Evolutionary conservation across 495 filamentous ascomycete species (phyloP).

Genomic region (Neohortaea acidophila): DNA sequence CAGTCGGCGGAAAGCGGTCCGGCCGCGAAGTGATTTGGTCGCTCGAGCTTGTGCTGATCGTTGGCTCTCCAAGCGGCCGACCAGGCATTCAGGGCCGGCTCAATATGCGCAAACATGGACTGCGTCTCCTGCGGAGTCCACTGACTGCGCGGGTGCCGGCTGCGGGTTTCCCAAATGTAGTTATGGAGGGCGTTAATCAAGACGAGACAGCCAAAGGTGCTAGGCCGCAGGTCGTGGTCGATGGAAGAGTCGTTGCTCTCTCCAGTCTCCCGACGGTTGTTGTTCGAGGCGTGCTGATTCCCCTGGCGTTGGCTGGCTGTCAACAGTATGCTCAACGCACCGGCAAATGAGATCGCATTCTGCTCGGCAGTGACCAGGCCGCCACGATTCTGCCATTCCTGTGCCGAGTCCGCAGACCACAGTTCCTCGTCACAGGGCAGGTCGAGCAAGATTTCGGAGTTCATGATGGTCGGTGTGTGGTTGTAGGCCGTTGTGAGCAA

Average conservation of each 20-base stretch:
- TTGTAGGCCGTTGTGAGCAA: conserved; percentile 87
- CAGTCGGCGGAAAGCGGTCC: conserved; percentile 85
- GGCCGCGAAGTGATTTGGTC: conserved; percentile 77
- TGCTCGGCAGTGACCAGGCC: conserved; percentile 50
- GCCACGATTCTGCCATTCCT: conserved; percentile 61
- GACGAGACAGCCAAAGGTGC: conserved; percentile 85
- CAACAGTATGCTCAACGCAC: conserved; percentile 64
- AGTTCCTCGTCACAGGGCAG: conserved; percentile 89
- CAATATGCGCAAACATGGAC: conserved; percentile 91
- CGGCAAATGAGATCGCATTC: conserved; percentile 53
- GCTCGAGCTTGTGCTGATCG: conserved; percentile 70
- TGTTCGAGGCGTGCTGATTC: conserved; percentile 29
- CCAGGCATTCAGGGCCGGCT: conserved; percentile 89
- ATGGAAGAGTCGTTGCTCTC: conserved; percentile 19
- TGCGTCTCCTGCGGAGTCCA: conserved; percentile 90
- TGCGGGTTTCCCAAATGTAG: conserved; percentile 95
- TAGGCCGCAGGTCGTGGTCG: conserved; percentile 58
- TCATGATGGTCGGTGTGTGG: conserved; percentile 74
- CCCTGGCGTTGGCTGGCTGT: conserved; percentile 64
- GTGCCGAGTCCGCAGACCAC: conserved; percentile 69
- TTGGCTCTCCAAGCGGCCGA: conserved; percentile 85
- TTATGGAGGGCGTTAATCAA: conserved; percentile 94
- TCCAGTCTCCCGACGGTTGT: conserved; percentile 34
- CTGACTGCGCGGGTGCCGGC: conserved; percentile 72
- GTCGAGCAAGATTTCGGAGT: conserved; percentile 84